A percentile compares a stretch with the other conserved stretches of the same genome.
These are phyloP conservation scores for Triticum urartu DNA, from an alignment of 176 grass and related monocot species.

Conservation along the genomic window DNA sequence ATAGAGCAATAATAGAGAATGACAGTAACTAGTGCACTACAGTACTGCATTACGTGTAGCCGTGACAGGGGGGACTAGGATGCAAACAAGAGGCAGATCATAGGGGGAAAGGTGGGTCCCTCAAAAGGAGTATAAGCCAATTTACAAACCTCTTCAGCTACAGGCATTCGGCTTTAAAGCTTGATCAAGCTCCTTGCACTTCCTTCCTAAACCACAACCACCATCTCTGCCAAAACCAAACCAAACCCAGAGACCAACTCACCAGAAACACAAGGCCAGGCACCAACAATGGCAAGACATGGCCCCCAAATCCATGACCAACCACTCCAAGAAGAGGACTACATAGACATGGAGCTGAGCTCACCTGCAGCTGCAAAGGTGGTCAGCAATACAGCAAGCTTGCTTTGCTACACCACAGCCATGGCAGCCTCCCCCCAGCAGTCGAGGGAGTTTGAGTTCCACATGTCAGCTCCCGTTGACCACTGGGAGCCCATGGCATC, in stretches of 20 bases:
- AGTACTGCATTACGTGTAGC: constrained; percentile 29
- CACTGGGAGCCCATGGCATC: constrained; percentile 55
- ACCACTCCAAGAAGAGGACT: constrained; percentile 75
- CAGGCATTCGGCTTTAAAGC: constrained; percentile 70
- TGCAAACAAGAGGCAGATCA: constrained; percentile 55
- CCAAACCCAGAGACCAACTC: constrained; percentile 49
- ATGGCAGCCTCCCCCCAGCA: constrained; percentile 53
- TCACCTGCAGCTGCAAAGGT: constrained; percentile 30
- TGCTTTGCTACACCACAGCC: constrained; percentile 55
- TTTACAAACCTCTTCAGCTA: constrained; percentile 39
- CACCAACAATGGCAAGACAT: constrained; percentile 69
- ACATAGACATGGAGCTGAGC: constrained; percentile 94
- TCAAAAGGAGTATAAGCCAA: constrained; percentile 39
- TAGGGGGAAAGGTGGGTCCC: constrained; percentile 35
- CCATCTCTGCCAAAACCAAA: constrained; percentile 45
- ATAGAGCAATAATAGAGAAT: constrained; percentile 53
- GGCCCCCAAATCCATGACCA: constrained; percentile 47
- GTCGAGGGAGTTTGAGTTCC: constrained; percentile 88
- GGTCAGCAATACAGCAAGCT: constrained; percentile 39
- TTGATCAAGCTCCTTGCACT: constrained; percentile 43
- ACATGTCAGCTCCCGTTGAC: constrained; percentile 54
- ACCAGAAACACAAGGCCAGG: constrained; percentile 51
- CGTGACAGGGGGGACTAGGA: constrained; percentile 49
- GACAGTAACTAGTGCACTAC: constrained; percentile 26
- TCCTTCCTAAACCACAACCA: constrained; percentile 56